Conservation (phyloP, 257 asterid genomes). For the Scutellaria baicalensis region DNA sequence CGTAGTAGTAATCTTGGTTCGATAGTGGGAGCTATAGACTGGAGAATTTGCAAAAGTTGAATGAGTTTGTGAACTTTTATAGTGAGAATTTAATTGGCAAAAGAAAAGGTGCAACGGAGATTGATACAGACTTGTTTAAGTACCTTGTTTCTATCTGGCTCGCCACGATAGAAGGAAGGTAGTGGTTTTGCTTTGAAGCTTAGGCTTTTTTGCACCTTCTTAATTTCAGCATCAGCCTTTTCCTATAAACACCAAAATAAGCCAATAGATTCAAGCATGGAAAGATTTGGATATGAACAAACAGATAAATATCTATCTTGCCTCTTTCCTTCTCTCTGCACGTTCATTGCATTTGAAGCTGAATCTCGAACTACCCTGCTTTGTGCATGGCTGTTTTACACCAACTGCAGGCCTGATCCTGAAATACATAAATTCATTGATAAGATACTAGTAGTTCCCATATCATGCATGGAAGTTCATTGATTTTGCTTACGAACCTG, state of each 20-base stretch:
- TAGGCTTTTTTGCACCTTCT: slow-evolving; percentile 50
- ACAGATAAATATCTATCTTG: slow-evolving; percentile 7
- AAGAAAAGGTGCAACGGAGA: not conserved
- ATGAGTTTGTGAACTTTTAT: not conserved
- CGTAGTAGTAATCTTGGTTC: slow-evolving; percentile 24
- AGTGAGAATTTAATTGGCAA: not conserved
- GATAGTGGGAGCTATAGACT: slow-evolving; percentile 26
- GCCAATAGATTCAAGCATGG: not conserved
- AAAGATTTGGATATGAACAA: too few species aligned
- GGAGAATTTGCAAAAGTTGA: not conserved
- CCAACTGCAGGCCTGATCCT: slow-evolving; percentile 32
- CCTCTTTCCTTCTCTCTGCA: slow-evolving; percentile 63
- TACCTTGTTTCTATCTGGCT: slow-evolving; percentile 46
- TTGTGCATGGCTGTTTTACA: slow-evolving; percentile 22
- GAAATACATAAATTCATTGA: not conserved
- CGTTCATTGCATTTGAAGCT: slow-evolving; percentile 40
- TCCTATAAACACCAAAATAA: slow-evolving; percentile 33
- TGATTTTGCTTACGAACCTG: slow-evolving; percentile 37
- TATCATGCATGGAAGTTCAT: not conserved
- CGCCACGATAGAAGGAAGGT: slow-evolving; percentile 51
- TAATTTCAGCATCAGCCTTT: slow-evolving; percentile 47
- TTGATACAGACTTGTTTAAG: not conserved
- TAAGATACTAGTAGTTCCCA: slow-evolving; percentile 8
- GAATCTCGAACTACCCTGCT: slow-evolving; percentile 33
- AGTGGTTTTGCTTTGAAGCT: slow-evolving; percentile 76